Evolutionary conservation across 805 yeast species (phyloP), one percentile per base, ranked within the genome.

Genomic region (Sugiyamaella smithiae): DNA sequence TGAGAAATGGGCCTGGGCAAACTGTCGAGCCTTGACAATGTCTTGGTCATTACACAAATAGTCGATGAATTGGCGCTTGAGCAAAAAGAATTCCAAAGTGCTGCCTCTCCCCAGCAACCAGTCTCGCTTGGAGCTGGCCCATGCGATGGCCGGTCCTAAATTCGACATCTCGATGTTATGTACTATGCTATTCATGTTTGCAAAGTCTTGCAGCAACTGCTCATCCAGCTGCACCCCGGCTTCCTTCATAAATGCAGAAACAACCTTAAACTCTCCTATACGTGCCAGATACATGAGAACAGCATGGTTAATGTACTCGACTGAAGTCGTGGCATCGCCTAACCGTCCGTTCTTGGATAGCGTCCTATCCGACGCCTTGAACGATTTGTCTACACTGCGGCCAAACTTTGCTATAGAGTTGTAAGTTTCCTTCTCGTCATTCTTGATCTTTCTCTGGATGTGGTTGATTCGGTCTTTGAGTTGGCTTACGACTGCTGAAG

Each of bases 281-380:
- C 81, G 64, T 8, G 73, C 60, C 17, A 78, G 59, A 55, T 78
- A 81, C 48, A 70, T 64, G 17, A 70, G 69, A 7, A 78, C 67
- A 0, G 79, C 78, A 14, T 62, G 60, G 28, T 73, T 67, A 17
- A 76, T 64, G 29, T 16, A 12, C 26, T 45, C 50, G 23, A 40
- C 35, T 2, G 51, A 23, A 5, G 45, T 62, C 53, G 7, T 51
- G 45, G 42, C 17, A 23, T 46, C 16, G 40, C 45, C 38, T 36
- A 52, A 31, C 46, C 57, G 42, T 33, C 50, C 55, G 14, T 55
- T 17, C 57, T 40, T 49, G 52, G 51, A 48, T 32, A 47, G 3
- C 50, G 20, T 35, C 38, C 26, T 37, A 41, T 32, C 20, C 12
- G 35, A 36, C 14, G 42, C 37, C 24, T 40, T 48, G 29, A 51